These are phyloP conservation scores for Aspergillus novoparasiticus DNA, from an alignment of 2,329 filamentous ascomycete genomes.

Conservation along the genomic window DNA sequence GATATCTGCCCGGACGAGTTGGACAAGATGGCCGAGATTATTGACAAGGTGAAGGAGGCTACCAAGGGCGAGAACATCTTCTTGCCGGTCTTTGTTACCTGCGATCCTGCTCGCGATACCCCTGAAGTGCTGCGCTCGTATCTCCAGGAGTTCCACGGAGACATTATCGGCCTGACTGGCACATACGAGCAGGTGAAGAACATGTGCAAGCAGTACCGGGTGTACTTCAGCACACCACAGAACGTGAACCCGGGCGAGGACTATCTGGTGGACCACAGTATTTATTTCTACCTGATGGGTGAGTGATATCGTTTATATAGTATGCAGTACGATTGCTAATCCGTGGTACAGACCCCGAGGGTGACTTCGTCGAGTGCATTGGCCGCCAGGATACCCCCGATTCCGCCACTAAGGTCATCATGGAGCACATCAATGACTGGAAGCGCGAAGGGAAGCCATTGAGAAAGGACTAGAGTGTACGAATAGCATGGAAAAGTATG, in stretches of 20 bases:
- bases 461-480: constrained; percentile 43
- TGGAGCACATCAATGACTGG: constrained; percentile 83
- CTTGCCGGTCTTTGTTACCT: constrained; percentile 88
- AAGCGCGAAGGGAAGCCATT: constrained; percentile 56
- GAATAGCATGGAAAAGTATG: constrained; percentile 18
- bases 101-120: constrained; percentile 89
- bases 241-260: constrained; percentile 91
- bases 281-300: constrained; percentile 99
- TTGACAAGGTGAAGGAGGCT: constrained; percentile 63
- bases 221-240: constrained; percentile 93
- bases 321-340: constrained; percentile 8
- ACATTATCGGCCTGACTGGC: constrained; percentile 85
- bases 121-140: constrained; percentile 83
- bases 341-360: constrained; percentile 73
- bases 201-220: constrained; percentile 92
- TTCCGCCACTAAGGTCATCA: constrained; percentile 78
- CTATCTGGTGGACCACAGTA: constrained; percentile 97
- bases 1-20: constrained; percentile 99
- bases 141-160: constrained; percentile 84
- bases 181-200: constrained; percentile 92
- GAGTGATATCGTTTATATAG: constrained; percentile 33
- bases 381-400: constrained; percentile 92
- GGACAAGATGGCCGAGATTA: constrained; percentile 98
- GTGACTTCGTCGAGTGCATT: constrained; percentile 96
- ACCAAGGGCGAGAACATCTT: constrained; percentile 52